Percentiles rank a stretch among this genome's conserved stretches.
Evolutionary conservation across 768 basidiomycete genomes (phyloP).

Genomic region (Boletus rufocinnamomeus): DNA sequence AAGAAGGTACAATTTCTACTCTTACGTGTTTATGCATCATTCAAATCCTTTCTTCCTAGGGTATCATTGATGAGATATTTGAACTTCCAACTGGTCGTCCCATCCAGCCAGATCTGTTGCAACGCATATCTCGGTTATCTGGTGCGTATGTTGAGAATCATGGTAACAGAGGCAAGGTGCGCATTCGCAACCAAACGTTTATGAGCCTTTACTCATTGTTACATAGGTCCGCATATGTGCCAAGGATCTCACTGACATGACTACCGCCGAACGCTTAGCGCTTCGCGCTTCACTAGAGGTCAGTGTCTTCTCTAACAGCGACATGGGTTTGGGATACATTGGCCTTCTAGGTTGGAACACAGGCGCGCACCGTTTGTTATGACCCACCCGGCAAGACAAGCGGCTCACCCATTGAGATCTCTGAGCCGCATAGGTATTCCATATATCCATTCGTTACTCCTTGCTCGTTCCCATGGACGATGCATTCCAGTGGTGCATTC

Average conservation of each 20-base stretch:
- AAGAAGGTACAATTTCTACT: conserved; percentile 43
- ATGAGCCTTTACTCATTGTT: not conserved
- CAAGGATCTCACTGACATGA: conserved; percentile 40
- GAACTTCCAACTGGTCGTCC: conserved; percentile 46
- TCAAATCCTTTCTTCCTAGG: conserved; percentile 13
- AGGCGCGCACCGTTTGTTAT: conserved; percentile 29
- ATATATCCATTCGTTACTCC: conserved; percentile 66
- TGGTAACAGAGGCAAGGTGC: conserved; percentile 48
- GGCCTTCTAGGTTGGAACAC: conserved; percentile 18
- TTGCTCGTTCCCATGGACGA: conserved; percentile 50
- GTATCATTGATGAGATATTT: conserved; percentile 35
- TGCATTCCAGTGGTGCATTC: conserved; percentile 47
- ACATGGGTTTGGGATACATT: conserved; percentile 11
- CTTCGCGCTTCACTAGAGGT: conserved; percentile 58
- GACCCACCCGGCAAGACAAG: conserved; percentile 32
- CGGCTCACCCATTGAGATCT: conserved; percentile 27
- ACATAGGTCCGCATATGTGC: conserved; percentile 59
- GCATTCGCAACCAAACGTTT: conserved; percentile 2
- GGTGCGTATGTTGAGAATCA: conserved; percentile 63
- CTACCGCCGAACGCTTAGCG: conserved; percentile 52
- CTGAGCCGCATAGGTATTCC: conserved; percentile 51
- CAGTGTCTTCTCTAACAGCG: conserved; percentile 15
- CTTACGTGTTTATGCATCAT: not conserved
- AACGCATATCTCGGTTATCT: conserved; percentile 66
- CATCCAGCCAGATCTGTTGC: conserved; percentile 51